Base-by-base conservation (phyloP, 306 rosid genomes). In the Prunus mira region DNA sequence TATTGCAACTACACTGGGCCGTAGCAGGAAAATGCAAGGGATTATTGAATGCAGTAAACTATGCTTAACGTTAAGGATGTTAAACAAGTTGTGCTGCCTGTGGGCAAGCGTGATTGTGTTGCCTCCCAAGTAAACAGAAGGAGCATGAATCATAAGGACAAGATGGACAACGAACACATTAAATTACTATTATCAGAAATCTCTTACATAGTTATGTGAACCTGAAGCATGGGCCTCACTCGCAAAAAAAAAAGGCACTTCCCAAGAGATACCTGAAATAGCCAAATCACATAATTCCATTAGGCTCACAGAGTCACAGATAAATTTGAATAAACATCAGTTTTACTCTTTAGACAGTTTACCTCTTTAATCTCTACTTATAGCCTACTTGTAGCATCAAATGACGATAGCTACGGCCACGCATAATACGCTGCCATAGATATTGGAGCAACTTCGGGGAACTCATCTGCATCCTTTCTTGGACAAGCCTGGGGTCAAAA, bases 391-490 rank as follows among this genome's bases (percentile, higher is more conserved):
- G 84, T 67, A 86, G 83, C 97, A 95, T 89, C 87, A 95, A 82
- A 87, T 95, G 99, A 76, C 96, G 99, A 87, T 95, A 95, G 85
- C 89, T 89, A 68, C 97, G 98, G 34, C 98, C 98, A 1, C 96
- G 88, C 20, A 92, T 72, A 77, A 71, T 65, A 84, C 96, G 79
- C 69, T 95, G 99, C 97, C 96, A 95, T 55, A 73, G 66, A 86
- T 84, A 95, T 81, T 38, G 83, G 69, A 92, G 80, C 69, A 54
- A 47, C 20, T 82, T 71, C 57, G 5, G 66, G 43, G 71, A 84
- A 45, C 89, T 78, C 84, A 92, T 75, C 77, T 91, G 93, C 89
- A 91, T 82, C 75, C 82, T 81, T 87, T 92, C 91, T 79, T 91
- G 97, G 83, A 91, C 96, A 75, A 90, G 94, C 99, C 99, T 95